Evolutionary conservation across 169 alveolate species (phyloP).

Genomic region (Eimeria necatrix): DNA sequence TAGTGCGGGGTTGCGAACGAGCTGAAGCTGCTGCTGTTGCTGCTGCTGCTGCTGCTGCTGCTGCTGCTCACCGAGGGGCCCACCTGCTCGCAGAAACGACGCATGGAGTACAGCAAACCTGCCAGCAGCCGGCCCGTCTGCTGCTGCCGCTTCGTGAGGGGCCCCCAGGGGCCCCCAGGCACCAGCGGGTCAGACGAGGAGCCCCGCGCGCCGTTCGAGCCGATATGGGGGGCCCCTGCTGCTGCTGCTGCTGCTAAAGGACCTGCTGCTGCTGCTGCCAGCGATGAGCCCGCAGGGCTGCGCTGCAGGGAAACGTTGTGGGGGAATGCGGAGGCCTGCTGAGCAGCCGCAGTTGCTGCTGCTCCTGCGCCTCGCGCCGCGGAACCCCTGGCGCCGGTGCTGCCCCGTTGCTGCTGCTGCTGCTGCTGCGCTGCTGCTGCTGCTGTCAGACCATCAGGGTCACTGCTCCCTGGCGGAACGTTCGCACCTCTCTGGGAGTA

Average conservation of each 20-base stretch:
- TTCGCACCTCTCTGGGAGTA: slow-evolving; percentile 10
- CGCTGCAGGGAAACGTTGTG: not conserved
- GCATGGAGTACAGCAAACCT: slow-evolving; percentile 72
- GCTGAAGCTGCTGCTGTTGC: slow-evolving; percentile 69
- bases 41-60: slow-evolving; percentile 67
- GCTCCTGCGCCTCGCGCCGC: slow-evolving; percentile 3
- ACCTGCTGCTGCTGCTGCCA: not conserved
- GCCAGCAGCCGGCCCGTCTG: slow-evolving; percentile 43
- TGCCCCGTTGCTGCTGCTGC: slow-evolving; percentile 40
- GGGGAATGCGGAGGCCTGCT: not conserved
- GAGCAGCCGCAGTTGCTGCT: slow-evolving; percentile 12
- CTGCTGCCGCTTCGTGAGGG: slow-evolving; percentile 54
- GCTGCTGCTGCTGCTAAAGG: slow-evolving; percentile 46
- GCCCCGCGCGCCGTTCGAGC: not conserved
- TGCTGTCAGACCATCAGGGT: slow-evolving; percentile 12
- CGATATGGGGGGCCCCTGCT: not conserved
- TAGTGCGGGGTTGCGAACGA: slow-evolving; percentile 46
- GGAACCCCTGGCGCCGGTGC: not conserved
- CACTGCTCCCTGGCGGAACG: not conserved
- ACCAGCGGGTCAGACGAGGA: not conserved
- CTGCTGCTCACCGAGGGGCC: slow-evolving; percentile 12
- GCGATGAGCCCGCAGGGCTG: not conserved
- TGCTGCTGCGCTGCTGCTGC: not conserved
- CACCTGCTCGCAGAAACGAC: slow-evolving; percentile 75
- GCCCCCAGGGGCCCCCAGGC: not conserved